Evolutionary conservation across 371 early-diverging fungal genomes (phyloP).

Genomic region (Batrachochytrium dendrobatidis): DNA sequence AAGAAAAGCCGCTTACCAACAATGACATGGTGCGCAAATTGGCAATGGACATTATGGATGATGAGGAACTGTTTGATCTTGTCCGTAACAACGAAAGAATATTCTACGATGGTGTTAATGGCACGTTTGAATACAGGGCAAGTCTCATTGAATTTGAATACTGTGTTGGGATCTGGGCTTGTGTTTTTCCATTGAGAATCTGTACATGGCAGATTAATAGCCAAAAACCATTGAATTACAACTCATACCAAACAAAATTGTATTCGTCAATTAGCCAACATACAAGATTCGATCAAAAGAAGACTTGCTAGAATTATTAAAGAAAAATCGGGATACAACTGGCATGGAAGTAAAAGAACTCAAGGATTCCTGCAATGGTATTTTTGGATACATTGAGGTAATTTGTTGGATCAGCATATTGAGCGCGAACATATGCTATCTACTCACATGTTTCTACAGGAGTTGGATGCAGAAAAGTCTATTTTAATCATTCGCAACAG

Average conservation of each 20-base stretch:
- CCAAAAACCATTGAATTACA: too few relatives aligned
- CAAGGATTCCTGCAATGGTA: constrained; percentile 51
- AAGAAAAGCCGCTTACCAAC: constrained; percentile 7
- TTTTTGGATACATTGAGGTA: constrained; percentile 18
- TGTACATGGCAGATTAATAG: too few relatives aligned
- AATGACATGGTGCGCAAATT: constrained; percentile 12
- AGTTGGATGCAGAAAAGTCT: constrained; percentile 52
- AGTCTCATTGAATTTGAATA: too few relatives aligned
- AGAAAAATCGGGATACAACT: constrained; percentile 42
- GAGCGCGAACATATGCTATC: background rate
- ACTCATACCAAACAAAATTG: too few relatives aligned
- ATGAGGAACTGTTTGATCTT: background rate
- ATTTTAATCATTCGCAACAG: constrained; percentile 66
- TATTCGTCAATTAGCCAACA: too few relatives aligned
- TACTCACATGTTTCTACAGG: constrained; percentile 17
- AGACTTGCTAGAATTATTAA: constrained; percentile 59
- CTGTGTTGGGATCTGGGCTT: too few relatives aligned
- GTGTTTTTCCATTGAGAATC: too few relatives aligned
- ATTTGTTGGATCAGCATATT: background rate
- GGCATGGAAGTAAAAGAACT: constrained; percentile 74
- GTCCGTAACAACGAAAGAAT: background rate
- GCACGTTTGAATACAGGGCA: background rate
- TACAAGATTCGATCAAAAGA: constrained; percentile 65
- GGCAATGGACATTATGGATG: constrained; percentile 1
- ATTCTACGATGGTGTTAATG: background rate